phyloP scores from a whole-genome alignment of 345 rosid species.

The Eucalyptus globulus region DNA sequence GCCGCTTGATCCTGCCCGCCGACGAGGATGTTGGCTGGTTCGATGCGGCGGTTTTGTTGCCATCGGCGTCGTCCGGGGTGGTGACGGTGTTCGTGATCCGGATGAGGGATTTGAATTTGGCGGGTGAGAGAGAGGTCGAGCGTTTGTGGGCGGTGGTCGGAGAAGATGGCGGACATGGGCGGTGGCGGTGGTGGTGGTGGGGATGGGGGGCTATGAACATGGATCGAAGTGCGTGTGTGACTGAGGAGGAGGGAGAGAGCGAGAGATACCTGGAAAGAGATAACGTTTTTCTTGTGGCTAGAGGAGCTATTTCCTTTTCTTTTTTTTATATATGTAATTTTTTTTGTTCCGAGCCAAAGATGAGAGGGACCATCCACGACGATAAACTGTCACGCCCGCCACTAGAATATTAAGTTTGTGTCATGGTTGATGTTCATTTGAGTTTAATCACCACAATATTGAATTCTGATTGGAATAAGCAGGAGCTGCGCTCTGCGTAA shows the following conservation, averaged over 20 bases:
- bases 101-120: neutral
- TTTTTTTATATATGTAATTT: too few relatives aligned
- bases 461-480: too few relatives aligned
- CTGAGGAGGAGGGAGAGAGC: neutral
- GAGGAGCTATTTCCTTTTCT: neutral
- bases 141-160: neutral
- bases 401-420: too few relatives aligned
- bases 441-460: too few relatives aligned
- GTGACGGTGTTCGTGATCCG: neutral
- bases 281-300: neutral
- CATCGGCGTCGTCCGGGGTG: neutral
- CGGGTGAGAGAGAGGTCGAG: neutral
- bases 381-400: too few relatives aligned
- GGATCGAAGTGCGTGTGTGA: neutral
- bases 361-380: too few relatives aligned
- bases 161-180: neutral
- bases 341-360: too few relatives aligned
- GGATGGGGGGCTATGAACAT: neutral
- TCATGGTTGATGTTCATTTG: too few relatives aligned
- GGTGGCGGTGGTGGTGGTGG: neutral
- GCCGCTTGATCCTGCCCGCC: conserved; percentile 56
- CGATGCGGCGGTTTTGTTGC: neutral
- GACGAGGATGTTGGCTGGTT: neutral
- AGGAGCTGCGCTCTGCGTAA: too few relatives aligned
- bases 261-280: neutral